phyloP scores from a whole-genome alignment of 2,329 filamentous ascomycete genomes.

The Dactylella cylindrospora region DNA sequence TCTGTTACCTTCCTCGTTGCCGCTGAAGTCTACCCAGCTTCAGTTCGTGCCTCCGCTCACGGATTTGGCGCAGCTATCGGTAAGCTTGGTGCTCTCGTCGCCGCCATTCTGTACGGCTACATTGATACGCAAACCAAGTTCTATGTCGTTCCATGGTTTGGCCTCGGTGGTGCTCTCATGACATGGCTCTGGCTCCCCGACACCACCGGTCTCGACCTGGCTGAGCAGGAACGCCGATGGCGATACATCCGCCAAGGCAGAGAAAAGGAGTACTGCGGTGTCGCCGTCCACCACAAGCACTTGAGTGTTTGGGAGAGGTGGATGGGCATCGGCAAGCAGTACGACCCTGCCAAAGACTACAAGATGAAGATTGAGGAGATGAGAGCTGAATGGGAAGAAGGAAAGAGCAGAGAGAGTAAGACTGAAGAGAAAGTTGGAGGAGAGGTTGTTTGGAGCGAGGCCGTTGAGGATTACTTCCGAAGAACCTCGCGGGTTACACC shows the following conservation, averaged over 20 bases:
- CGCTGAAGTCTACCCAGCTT: slow-evolving; percentile 93
- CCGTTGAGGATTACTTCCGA: slow-evolving; percentile 32
- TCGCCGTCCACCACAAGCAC: slow-evolving; percentile 87
- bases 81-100: slow-evolving; percentile 83
- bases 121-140: slow-evolving; percentile 83
- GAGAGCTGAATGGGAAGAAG: slow-evolving; percentile 60
- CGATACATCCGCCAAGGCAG: slow-evolving; percentile 76
- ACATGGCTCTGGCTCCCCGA: slow-evolving; percentile 90
- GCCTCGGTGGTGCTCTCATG: slow-evolving; percentile 78
- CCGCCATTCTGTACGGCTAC: slow-evolving; percentile 91
- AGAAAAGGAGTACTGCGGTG: slow-evolving; percentile 82
- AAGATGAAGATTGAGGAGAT: slow-evolving; percentile 83
- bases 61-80: slow-evolving; percentile 90
- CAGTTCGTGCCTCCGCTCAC: slow-evolving; percentile 88
- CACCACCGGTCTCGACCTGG: slow-evolving; percentile 91
- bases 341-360: slow-evolving; percentile 80
- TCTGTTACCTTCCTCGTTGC: slow-evolving; percentile 94
- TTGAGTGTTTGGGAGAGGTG: slow-evolving; percentile 84
- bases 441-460: slow-evolving; percentile 23
- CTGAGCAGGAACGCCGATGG: slow-evolving; percentile 96
- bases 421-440: slow-evolving; percentile 16
- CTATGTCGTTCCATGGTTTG: slow-evolving; percentile 93
- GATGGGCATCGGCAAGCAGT: slow-evolving; percentile 74
- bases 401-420: slow-evolving; percentile 14
- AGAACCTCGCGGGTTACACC: slow-evolving; percentile 7